Conservation (phyloP, 75 land plant species). For the Sequoiadendron giganteum region DNA sequence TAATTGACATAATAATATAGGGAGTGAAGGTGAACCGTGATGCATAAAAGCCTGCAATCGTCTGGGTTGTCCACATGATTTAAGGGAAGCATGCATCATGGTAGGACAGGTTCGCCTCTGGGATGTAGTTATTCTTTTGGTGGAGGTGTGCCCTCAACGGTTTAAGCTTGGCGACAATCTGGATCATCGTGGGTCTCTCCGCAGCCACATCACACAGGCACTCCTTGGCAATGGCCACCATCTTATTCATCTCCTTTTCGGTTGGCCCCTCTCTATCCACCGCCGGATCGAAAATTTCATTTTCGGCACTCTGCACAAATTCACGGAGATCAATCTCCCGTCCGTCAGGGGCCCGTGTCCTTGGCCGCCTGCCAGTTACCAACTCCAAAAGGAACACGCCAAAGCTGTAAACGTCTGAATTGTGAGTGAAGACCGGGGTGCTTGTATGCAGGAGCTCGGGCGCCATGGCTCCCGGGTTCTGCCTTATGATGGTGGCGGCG, state of each 20-base stretch:
- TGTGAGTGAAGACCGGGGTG: slow-evolving; percentile 24
- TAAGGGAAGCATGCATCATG: too few species aligned
- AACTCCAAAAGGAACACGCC: slow-evolving; percentile 54
- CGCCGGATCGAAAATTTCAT: background rate
- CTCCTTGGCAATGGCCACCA: slow-evolving; percentile 13
- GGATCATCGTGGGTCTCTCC: slow-evolving; percentile 22
- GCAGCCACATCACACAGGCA: slow-evolving; percentile 5
- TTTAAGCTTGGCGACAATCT: slow-evolving; percentile 12
- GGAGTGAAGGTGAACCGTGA: too few species aligned
- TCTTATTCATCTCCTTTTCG: slow-evolving; percentile 2
- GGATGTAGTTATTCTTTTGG: background rate
- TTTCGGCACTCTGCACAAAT: background rate
- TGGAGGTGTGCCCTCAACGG: background rate
- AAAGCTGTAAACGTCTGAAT: slow-evolving; percentile 60
- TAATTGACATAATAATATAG: too few species aligned
- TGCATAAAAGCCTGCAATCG: too few species aligned
- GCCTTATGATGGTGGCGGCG: slow-evolving; percentile 1
- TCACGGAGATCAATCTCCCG: background rate
- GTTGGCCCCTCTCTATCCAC: background rate
- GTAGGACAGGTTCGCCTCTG: background rate
- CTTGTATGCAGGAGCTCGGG: slow-evolving; percentile 10
- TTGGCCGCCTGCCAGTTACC: slow-evolving; percentile 42
- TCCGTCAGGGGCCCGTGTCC: background rate
- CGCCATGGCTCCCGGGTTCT: slow-evolving; percentile 16
- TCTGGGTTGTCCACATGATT: too few species aligned